Evolutionary conservation across 2,329 filamentous ascomycete genomes (phyloP).

Genomic region (Aureobasidium sp.): DNA sequence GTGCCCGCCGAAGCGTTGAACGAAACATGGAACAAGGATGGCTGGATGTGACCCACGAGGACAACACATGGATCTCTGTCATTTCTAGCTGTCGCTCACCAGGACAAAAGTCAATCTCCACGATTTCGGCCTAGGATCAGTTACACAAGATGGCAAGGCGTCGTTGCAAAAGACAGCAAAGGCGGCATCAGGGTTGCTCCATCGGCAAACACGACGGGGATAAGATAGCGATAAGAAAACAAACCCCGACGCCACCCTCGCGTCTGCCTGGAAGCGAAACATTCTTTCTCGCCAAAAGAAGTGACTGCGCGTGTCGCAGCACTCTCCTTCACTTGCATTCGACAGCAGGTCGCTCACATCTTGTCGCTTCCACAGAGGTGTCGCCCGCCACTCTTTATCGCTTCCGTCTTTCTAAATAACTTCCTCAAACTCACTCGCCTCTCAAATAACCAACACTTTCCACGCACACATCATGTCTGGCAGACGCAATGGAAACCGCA

Average conservation of each 20-base stretch:
- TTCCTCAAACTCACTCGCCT: background rate
- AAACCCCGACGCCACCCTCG: constrained; percentile 3
- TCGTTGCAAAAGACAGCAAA: too few species aligned
- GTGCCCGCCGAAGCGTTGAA: too few species aligned
- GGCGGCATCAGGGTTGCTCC: background rate
- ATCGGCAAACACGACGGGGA: background rate
- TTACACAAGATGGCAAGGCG: too few species aligned
- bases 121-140: too few species aligned
- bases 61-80: too few species aligned
- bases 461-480: constrained; percentile 26
- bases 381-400: background rate
- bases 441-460: background rate
- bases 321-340: background rate
- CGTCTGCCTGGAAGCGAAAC: constrained; percentile 3
- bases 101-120: too few species aligned
- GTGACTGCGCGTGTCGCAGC: background rate
- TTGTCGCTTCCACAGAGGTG: background rate
- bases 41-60: too few species aligned
- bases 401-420: background rate
- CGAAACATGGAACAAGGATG: too few species aligned
- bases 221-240: background rate
- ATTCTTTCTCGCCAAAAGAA: background rate
- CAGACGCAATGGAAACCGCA: constrained; percentile 38
- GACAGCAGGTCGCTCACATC: background rate
- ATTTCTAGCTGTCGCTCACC: too few species aligned